These are phyloP conservation scores for Apiospora arundinis DNA, from an alignment of 2,329 filamentous ascomycete species.

Conservation along the genomic window DNA sequence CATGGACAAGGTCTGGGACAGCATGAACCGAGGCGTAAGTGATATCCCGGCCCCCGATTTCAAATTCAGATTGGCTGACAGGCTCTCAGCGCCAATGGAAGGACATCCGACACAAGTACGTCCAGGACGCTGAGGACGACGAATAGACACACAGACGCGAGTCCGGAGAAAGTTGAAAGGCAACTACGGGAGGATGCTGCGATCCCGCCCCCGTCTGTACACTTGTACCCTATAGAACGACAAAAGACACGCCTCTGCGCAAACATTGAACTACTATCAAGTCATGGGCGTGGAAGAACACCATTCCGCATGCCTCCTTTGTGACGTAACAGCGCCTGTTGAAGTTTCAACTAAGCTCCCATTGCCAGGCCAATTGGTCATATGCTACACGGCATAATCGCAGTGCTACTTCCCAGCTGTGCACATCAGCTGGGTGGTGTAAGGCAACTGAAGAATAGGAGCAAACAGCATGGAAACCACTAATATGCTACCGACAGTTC, in stretches of 20 bases:
- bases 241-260: conserved; percentile 19
- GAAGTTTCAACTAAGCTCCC: not conserved
- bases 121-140: conserved; percentile 73
- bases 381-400: not conserved
- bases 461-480: not conserved
- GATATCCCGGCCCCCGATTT: conserved; percentile 17
- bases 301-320: not conserved
- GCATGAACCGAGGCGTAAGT: conserved; percentile 89
- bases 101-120: conserved; percentile 92
- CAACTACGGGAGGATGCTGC: conserved; percentile 15
- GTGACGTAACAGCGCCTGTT: not conserved
- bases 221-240: conserved; percentile 35
- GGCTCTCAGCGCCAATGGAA: conserved; percentile 92
- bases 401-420: not conserved
- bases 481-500: not conserved
- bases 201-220: conserved; percentile 27
- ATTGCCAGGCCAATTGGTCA: not conserved
- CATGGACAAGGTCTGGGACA: conserved; percentile 90
- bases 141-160: conserved; percentile 47
- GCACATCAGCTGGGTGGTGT: not conserved
- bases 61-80: conserved; percentile 38
- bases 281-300: not conserved
- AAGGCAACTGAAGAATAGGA: not conserved
- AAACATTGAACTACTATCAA: not conserved
- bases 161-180: conserved; percentile 12